These are phyloP conservation scores for Xylaria grammica DNA, from an alignment of 495 filamentous ascomycete genomes.

Conservation along the genomic window DNA sequence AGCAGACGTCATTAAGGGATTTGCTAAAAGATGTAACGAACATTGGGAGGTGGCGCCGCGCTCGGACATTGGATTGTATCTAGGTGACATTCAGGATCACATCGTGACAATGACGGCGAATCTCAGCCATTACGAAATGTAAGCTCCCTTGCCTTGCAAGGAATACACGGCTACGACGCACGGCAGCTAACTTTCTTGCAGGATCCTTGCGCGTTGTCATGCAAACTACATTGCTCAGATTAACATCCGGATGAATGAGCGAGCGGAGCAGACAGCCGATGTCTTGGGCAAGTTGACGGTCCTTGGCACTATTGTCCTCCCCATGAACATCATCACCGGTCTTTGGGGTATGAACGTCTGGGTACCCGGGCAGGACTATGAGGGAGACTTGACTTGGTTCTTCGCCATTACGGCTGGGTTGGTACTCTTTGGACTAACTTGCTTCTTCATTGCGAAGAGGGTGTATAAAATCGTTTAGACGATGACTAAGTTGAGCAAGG, in stretches of 20 bases:
- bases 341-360: slow-evolving; percentile 99
- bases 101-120: slow-evolving; percentile 98
- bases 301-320: slow-evolving; percentile 92
- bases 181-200: slow-evolving; percentile 37
- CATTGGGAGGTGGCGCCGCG: slow-evolving; percentile 96
- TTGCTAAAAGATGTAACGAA: slow-evolving; percentile 98
- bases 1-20: slow-evolving; percentile 98
- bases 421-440: slow-evolving; percentile 74
- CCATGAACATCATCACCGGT: slow-evolving; percentile 98
- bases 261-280: slow-evolving; percentile 93
- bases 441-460: slow-evolving; percentile 83
- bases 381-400: slow-evolving; percentile 62
- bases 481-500: neutral
- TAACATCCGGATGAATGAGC: slow-evolving; percentile 97
- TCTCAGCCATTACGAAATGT: slow-evolving; percentile 95
- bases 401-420: slow-evolving; percentile 74
- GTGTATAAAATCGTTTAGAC: slow-evolving; percentile 60
- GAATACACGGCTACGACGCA: neutral
- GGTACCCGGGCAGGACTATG: slow-evolving; percentile 82
- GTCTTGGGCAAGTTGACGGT: slow-evolving; percentile 95
- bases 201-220: slow-evolving; percentile 89
- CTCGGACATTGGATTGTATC: slow-evolving; percentile 91
- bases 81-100: slow-evolving; percentile 98
- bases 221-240: slow-evolving; percentile 91
- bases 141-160: slow-evolving; percentile 38